Evolutionary conservation across 805 yeast species (phyloP), one percentile per base, ranked within the genome.

Genomic region (Kodamaea sagamina): DNA sequence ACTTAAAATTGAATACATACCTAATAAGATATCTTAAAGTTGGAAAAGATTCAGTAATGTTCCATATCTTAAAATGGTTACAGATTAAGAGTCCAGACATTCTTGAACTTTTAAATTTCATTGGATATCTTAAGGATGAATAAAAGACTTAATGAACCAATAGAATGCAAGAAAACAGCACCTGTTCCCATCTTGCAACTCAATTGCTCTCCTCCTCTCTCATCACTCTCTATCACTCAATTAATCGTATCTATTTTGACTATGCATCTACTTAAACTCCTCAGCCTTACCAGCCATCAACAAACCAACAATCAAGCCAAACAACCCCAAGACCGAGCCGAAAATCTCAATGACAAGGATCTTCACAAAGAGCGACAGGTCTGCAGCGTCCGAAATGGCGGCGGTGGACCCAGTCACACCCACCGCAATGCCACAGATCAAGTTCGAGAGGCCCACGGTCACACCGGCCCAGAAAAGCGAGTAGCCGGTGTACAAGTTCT

Each of bases 331-430:
- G 27, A 93, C 96, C 16, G 96, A 86, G 26, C 99, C 99, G 61
- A 93, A 93, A 74, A 93, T 93, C 75, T 93, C 99, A 56, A 93
- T 85, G 49, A 93, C 99, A 59, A 93, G 79, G 47, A 93, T 93
- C 71, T 93, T 93, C 50, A 93, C 99, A 58, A 93, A 93, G 52
- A 93, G 74, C 3, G 96, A 78, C 17, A 97, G 82, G 71, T 93
- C 97, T 8, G 99, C 97, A 22, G 99, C 99, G 68, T 93, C 99
- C 34, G 95, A 81, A 48, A 93, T 80, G 31, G 99, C 99, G 26
- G 98, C 99, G n/a, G 97, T 93, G 18, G 98, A 84, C 38, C 99
- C 99, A 11, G 99, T 93, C 48, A 93, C 77, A 50, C 99, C 99
- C 38, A 93, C 99, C 3, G 97, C 92, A 43, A 93, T 74, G 72